Percentiles rank a stretch among this genome's conserved stretches.
These are phyloP conservation scores for Ilyonectria robusta DNA, from an alignment of 2,329 filamentous ascomycete species.

Conservation along the genomic window DNA sequence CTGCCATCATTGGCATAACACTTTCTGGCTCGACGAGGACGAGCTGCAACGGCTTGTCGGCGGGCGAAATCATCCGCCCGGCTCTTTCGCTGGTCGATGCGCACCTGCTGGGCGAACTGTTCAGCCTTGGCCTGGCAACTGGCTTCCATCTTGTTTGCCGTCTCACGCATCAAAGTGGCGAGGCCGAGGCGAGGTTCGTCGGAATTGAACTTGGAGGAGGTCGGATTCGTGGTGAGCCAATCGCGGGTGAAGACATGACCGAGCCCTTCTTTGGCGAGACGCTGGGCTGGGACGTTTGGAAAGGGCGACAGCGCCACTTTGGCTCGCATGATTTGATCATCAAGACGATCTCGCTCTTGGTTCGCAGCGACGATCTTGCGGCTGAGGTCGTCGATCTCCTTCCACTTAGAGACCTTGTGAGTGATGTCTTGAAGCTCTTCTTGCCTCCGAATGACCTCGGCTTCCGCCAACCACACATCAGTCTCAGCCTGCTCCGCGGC, in stretches of 20 bases:
- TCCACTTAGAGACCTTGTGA: not conserved
- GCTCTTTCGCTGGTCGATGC: slow-evolving; percentile 50
- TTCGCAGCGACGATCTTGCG: not conserved
- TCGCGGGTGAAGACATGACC: not conserved
- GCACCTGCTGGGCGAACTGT: not conserved
- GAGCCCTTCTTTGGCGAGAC: not conserved
- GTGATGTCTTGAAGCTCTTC: not conserved
- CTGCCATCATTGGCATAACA: not conserved
- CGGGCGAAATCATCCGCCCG: not conserved
- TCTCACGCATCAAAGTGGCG: not conserved
- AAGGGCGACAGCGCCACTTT: not conserved
- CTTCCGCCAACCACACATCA: not conserved
- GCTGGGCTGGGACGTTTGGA: not conserved
- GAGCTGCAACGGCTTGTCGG: not conserved
- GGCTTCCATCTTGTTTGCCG: not conserved
- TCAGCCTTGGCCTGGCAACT: not conserved
- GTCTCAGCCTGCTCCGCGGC: not conserved
- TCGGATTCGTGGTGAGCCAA: not conserved
- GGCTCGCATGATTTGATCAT: not conserved
- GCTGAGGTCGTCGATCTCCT: not conserved
- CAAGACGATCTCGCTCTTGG: not conserved
- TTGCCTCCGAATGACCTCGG: not conserved
- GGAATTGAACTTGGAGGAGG: not conserved
- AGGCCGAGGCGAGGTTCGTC: not conserved
- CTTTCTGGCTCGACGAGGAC: not conserved